Evolutionary conservation across 768 basidiomycete genomes (phyloP), one percentile per base, ranked within the genome.

Genomic region (Phlegmacium glaucopus): DNA sequence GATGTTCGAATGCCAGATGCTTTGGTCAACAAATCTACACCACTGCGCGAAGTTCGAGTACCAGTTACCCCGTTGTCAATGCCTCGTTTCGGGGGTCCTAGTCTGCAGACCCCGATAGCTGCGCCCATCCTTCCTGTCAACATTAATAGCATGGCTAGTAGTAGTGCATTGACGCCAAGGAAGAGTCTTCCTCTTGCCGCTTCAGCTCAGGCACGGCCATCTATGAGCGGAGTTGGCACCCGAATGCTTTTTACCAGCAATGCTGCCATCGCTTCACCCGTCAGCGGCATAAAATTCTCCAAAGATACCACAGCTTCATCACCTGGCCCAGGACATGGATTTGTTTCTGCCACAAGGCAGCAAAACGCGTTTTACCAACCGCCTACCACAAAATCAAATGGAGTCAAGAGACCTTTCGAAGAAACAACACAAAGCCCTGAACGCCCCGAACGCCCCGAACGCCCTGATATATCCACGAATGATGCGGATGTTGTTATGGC

Each of bases 331-430:
- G 48, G 45, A 10, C 54, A 60, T 22, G 43, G 57, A 2, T 79
- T 83, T 46, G 70, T 72, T 6, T 72, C 75, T 1, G 82, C 85
- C 1, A 75, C 74, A 42, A 70, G 68, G 27, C 72, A 75, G 8
- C 72, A 70, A 17, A 88, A 87, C 52, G 86, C 86, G 4, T 88
- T 88, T 59, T 87, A 80, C 57, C 71, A 75, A 30, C 83, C 82
- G 0, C 75, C 79, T 4, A 53, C 64, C 9, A 45, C 61, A 1
- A 60, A 57, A 50, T 55, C 53, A 13, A 69, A 68, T 45, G 67
- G 66, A 6, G 57, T 61, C n/a, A 71, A 71, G 49, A 60, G 62
- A 10, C 52, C 59, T 1, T 67, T 65, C 44, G 67, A 57, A 27
- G 62, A 56, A 17, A 39, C 39, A 13, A 52, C 29, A 25, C 51